Base-by-base conservation (phyloP, 2,329 filamentous ascomycete species). In the Fusarium sp. region DNA sequence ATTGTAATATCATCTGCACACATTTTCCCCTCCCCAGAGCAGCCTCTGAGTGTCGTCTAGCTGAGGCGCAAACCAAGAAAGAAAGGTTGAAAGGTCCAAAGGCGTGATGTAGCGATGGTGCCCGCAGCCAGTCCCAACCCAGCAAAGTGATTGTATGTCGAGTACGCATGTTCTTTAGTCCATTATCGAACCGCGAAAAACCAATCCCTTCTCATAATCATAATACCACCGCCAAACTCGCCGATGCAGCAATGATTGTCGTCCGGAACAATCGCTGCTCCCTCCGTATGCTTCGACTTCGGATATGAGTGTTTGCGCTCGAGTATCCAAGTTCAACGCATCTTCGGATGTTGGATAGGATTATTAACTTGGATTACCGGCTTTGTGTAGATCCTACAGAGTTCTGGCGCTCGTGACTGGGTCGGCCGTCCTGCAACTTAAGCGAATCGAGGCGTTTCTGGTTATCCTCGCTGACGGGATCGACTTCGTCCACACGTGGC, bases 401-500 rank as follows among this genome's bases (percentile, higher is more conserved):
- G 73, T 81, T 85, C 78, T 90, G 87, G 71, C 88, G 85, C 77
- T 91, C 89, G 73, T 89, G 87, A 47, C 77, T 78, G 28, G 85
- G 83, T 67, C 85, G 85, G 72, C 87, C 92, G 80, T 98, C 95
- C 78, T 97, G 92, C 76, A 98, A 85, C 79, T 96, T 94, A 73
- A 98, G 85, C 53, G 94, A 94, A 80, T 98, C 94, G 71, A 98
- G 86, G 73, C 94, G 88, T 82, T 94, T 93, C 80, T 94, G 91
- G 78, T 91, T 95, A 75, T 96, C 93, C 73, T 95, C 92, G 51
- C 92, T 90, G 52, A 91, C 86, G 6, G 90, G 88, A 79, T 98
- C 94, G 38, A 91, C 86, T 75, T 97, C 94, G 71, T 97, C 92
- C 69, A 89, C 84, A 54, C 82, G 84, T 56, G 83, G 84, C 73